Evolutionary conservation across 192 early-diverging fungal genomes (phyloP).

Genomic region (Podila verticillata): DNA sequence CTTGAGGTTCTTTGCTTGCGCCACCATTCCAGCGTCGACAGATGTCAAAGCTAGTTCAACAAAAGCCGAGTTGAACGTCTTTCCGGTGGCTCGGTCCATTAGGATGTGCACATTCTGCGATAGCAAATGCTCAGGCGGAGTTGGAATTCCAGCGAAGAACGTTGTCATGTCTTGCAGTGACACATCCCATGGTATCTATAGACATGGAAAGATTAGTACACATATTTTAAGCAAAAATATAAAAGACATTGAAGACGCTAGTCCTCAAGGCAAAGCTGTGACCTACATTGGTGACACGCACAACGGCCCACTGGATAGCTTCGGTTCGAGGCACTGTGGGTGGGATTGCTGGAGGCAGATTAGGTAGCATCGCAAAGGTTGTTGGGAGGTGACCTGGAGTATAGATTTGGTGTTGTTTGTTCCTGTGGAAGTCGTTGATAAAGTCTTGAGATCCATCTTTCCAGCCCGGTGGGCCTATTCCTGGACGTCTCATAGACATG

Average conservation of each 20-base stretch:
- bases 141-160: constrained; percentile 55
- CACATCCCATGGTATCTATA: constrained; percentile 69
- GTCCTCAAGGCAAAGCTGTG: too few relatives aligned
- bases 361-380: constrained; percentile 15
- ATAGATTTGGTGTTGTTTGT: constrained; percentile 7
- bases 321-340: constrained; percentile 17
- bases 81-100: constrained; percentile 67
- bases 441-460: neutral
- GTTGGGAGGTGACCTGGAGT: neutral
- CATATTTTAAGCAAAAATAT: neutral
- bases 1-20: constrained; percentile 64
- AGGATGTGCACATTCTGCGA: constrained; percentile 65
- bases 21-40: constrained; percentile 61
- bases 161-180: constrained; percentile 60
- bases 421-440: constrained; percentile 3
- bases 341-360: constrained; percentile 29
- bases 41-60: constrained; percentile 65
- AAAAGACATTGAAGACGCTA: neutral
- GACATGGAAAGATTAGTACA: neutral
- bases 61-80: constrained; percentile 74
- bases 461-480: constrained; percentile 9
- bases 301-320: constrained; percentile 39
- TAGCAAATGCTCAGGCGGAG: constrained; percentile 53
- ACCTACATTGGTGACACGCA: constrained; percentile 42
- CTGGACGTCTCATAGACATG: neutral